Evolutionary conservation across 2,329 filamentous ascomycete genomes (phyloP), one percentile per base, ranked within the genome.

Genomic region (Talaromyces sp.): DNA sequence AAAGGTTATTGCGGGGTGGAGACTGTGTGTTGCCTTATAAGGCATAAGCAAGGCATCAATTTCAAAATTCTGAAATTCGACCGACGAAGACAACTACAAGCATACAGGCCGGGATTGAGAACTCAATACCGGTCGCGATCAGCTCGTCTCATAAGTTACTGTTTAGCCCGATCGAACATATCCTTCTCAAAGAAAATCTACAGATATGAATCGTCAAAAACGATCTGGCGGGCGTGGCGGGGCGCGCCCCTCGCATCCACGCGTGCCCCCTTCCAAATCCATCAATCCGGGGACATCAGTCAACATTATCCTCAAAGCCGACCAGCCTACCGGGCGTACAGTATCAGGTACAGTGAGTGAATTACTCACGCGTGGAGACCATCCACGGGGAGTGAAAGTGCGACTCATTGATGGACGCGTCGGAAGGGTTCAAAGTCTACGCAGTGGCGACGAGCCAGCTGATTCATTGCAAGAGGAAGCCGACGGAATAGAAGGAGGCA

Each of bases 361-460:
- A 41, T 70, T 92, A 0, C 77, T 93, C 43, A 92, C 89, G 2
- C 77, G 82, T 1, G 87, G 88, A 22, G 84, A 92, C 61, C 89
- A 93, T 64, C 87, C 88, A 2, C 81, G 87, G 9, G 89, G 89
- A 32, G 89, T 92, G 75, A 93, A 92, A 70, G 88, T 92, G 20
- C 83, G 89, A 2, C 77, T 93, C 5, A 74, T 76, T 1, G 87
- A 89, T 68, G 89, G 89, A 1, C 80, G 87, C 22, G 83, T 93
- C 2, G 89, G 89, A 2, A 77, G 89, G 14, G 89, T 93, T 24
- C 89, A 92, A 70, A 60, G 57, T 14, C 52, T 63, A 44, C 30
- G 29, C 7, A 49, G 8, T 5, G 52, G 47, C 20, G 47, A 40
- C 3, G 30, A 33, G 20, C 24, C 43, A 43, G 29, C 44, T 2